These are phyloP conservation scores for Wickerhamiella domercqiae DNA, from an alignment of 805 yeast genomes.

Conservation along the genomic window DNA sequence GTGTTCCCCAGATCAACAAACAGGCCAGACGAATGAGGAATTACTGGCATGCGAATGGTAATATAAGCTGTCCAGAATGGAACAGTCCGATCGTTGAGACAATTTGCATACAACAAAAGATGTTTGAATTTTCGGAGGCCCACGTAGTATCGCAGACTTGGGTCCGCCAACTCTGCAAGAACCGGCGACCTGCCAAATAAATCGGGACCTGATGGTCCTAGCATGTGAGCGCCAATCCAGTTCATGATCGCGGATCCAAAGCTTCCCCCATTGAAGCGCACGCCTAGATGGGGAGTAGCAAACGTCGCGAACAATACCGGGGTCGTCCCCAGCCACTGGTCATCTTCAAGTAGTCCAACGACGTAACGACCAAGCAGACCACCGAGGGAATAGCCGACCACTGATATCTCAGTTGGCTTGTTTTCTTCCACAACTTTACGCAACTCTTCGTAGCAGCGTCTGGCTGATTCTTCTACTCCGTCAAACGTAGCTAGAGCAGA, in stretches of 20 bases:
- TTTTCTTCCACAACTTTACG: slow-evolving; percentile 25
- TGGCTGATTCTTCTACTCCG: slow-evolving; percentile 52
- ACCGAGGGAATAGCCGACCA: slow-evolving; percentile 84
- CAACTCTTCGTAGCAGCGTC: slow-evolving; percentile 54
- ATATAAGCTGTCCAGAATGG: slow-evolving; percentile 75
- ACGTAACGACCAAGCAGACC: slow-evolving; percentile 69
- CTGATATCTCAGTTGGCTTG: slow-evolving; percentile 45
- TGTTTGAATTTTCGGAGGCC: slow-evolving; percentile 45
- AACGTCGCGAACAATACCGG: slow-evolving; percentile 55
- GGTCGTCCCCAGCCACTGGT: slow-evolving; percentile 33
- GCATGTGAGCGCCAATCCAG: slow-evolving; percentile 35
- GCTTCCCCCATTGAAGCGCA: slow-evolving; percentile 30
- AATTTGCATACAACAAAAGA: slow-evolving; percentile 53
- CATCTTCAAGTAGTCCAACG: slow-evolving; percentile 45
- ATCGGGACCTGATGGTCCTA: slow-evolving; percentile 63
- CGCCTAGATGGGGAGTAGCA: slow-evolving; percentile 59
- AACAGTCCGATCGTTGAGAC: slow-evolving; percentile 71
- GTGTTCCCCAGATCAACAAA: slow-evolving; percentile 17
- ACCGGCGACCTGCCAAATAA: slow-evolving; percentile 39
- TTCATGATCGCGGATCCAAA: slow-evolving; percentile 29
- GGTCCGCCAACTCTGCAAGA: slow-evolving; percentile 39
- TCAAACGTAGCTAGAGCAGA: slow-evolving; percentile 68
- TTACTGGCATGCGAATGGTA: slow-evolving; percentile 31
- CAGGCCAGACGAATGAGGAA: slow-evolving; percentile 56
- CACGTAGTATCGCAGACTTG: slow-evolving; percentile 30